Base-by-base conservation (phyloP, 2,329 filamentous ascomycete species). In the Westerdykella sp. region DNA sequence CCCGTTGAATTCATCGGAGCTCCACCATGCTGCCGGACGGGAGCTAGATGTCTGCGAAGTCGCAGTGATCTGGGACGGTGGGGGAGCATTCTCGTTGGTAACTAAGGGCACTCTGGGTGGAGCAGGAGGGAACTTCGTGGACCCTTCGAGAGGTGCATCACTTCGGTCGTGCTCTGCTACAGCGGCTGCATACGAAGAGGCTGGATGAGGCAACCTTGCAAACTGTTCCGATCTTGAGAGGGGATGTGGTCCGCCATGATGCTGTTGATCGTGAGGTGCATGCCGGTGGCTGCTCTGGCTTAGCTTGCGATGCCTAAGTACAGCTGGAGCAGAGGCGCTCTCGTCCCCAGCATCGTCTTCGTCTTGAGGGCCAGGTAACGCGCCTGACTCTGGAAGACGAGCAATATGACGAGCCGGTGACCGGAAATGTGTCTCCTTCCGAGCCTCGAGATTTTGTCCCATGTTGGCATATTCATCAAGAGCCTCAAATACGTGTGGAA, bases 401-500 rank as follows among this genome's bases (percentile, higher is more conserved):
- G 56, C 54, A 13, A 47, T 51, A 41, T 59, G 63, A 21, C 57
- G 50, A 11, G 50, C 57, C 18, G 62, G 60, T 4, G 60, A 63
- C 15, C 57, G 56, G 34, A 59, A 54, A 1, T 52, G 45, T 40
- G 55, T 56, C 18, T 57, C 49, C 22, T 59, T 59, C 10, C 50
- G 44, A 10, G 39, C 36, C 23, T 53, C 42, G 12, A 42, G 6
- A 10, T 21, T 16, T 7, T 16, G 1, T 48, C 48, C n/a, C 42
- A 21, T 34, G 9, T 45, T 47, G 6, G 72, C 65, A 51, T 77
- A 87, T 54, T 76, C 83, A 46, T 94, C 81, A 9, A 98, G 73
- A 0, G 93, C 90, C 55, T 94, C 84, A 50, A 95, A 90, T 1
- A 98, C 88, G 62, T 95, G 87, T 13, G 83, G 86, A 59, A 96